phyloP scores from a whole-genome alignment of 306 rosid species.

The Heteromeles arbutifolia region DNA sequence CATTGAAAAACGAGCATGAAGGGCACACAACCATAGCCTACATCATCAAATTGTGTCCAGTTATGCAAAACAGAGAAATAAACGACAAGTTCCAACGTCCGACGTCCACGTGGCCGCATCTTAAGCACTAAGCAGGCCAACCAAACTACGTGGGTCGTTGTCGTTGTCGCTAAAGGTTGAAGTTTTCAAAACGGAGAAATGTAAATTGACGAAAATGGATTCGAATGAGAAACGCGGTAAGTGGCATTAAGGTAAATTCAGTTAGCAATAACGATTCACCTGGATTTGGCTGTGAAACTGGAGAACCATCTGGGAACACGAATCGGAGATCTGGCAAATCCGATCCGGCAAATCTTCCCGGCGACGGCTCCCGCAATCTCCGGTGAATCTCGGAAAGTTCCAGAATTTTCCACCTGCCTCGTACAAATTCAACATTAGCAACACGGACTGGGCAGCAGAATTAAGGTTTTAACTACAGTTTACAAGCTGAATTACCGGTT shows the following conservation, averaged over 20 bases:
- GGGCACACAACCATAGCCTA: neutral
- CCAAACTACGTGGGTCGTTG: constrained; percentile 13
- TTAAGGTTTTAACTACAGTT: neutral
- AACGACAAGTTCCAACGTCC: neutral
- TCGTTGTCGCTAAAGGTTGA: constrained; percentile 3
- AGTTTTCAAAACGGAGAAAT: neutral
- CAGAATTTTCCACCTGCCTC: constrained; percentile 65
- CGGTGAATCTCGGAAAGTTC: constrained; percentile 49
- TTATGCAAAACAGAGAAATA: neutral
- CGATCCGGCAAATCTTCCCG: constrained; percentile 63
- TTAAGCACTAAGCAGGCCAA: neutral
- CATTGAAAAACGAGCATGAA: neutral
- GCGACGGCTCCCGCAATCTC: constrained; percentile 50
- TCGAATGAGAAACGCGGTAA: constrained; percentile 13
- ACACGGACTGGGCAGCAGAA: neutral
- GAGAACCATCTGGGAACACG: constrained; percentile 92
- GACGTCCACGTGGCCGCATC: constrained; percentile 4
- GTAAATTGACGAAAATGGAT: neutral
- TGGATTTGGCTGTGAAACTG: constrained; percentile 73
- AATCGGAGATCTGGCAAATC: constrained; percentile 73
- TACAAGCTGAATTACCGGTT: constrained; percentile 33
- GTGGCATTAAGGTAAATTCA: constrained; percentile 15
- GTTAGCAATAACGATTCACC: constrained; percentile 30
- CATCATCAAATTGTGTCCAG: neutral
- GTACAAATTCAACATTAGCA: neutral